Percentiles rank a stretch among this genome's conserved stretches.
These are phyloP conservation scores for Cryptosporidium ubiquitum DNA, from an alignment of 169 alveolate genomes.

Conservation along the genomic window DNA sequence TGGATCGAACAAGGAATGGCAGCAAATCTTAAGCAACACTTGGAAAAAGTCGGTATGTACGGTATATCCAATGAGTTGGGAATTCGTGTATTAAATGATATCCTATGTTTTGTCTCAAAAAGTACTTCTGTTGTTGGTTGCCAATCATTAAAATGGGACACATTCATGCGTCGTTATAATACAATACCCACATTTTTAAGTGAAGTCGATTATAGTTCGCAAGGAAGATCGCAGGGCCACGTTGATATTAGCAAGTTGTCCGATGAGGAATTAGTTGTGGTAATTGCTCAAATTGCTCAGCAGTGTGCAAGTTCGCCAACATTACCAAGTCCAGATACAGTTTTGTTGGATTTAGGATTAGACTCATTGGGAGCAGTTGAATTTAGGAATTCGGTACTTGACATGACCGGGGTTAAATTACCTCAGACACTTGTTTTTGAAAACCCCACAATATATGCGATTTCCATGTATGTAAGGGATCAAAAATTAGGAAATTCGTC, in stretches of 20 bases:
- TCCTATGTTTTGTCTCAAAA: neutral
- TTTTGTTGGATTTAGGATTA: slow-evolving; percentile 79
- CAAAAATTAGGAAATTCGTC: neutral
- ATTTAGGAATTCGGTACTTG: slow-evolving; percentile 76
- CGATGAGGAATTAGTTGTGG: slow-evolving; percentile 46
- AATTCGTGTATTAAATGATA: slow-evolving; percentile 76
- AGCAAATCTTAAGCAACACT: slow-evolving; percentile 69
- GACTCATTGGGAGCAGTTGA: slow-evolving; percentile 83
- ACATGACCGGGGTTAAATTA: slow-evolving; percentile 78
- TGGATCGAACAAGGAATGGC: slow-evolving; percentile 48
- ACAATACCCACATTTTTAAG: slow-evolving; percentile 26
- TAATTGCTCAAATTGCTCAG: slow-evolving; percentile 66
- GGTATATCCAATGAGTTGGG: slow-evolving; percentile 81
- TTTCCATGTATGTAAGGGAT: slow-evolving; percentile 74
- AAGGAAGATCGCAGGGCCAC: neutral
- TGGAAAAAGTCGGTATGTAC: slow-evolving; percentile 81
- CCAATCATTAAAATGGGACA: slow-evolving; percentile 78
- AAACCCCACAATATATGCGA: slow-evolving; percentile 79
- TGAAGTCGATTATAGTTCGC: slow-evolving; percentile 56
- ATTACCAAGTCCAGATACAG: slow-evolving; percentile 74
- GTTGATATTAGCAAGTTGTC: slow-evolving; percentile 38
- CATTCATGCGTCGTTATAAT: slow-evolving; percentile 70
- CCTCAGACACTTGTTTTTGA: slow-evolving; percentile 81
- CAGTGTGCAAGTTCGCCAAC: slow-evolving; percentile 51
- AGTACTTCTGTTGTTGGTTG: slow-evolving; percentile 76